Base-by-base conservation (phyloP, 805 yeast species). In the Metschnikowia baotianmanensis region DNA sequence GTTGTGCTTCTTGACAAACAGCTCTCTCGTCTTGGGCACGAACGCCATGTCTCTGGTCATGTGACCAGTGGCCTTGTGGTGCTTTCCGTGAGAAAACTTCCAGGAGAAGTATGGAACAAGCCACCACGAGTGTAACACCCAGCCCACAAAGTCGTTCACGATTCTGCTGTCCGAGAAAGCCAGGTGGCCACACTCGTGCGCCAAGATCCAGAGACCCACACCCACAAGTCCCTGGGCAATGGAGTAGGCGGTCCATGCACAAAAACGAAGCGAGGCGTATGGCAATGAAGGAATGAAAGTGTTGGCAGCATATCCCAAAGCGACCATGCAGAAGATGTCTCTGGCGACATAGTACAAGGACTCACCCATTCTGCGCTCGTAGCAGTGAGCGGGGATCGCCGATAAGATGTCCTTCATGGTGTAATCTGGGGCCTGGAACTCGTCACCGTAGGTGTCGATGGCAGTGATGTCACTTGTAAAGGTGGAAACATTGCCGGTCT, bases 131-230 rank as follows among this genome's bases (percentile, higher is more conserved):
- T 86, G 96, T 48, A 86, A 67, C 30, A 83, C 61, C 95, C 95
- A 86, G 33, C 96, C 96, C 34, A 82, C 83, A 29, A 78, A 62
- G 62, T 86, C 91, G 62, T 86, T 86, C 50, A 85, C 79, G 67
- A 72, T 63, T 27, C 78, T 79, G 58, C 80, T 81, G 54, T 83
- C 86, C 30, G 83, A 74, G 63, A 87, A 87, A 17, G 95, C 95
- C 53, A 79, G 83, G 62, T 86, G 96, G 47, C 96, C 96, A 71
- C 96, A 86, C 65, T 86, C 96, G 64, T 86, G 96, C 38, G 95
- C 93, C 67, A 86, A 58, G 36, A 86, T 83, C 95, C 95, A 86
- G 34, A 82, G 39, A 34, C 95, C 95, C 22, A 88, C 81, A 44
- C 81, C 80, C 45, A 83, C 76, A 40, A 85, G 66, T 22, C 91